Conservation (phyloP, 495 filamentous ascomycete species). For the Pyrenopolyporus hunteri region DNA sequence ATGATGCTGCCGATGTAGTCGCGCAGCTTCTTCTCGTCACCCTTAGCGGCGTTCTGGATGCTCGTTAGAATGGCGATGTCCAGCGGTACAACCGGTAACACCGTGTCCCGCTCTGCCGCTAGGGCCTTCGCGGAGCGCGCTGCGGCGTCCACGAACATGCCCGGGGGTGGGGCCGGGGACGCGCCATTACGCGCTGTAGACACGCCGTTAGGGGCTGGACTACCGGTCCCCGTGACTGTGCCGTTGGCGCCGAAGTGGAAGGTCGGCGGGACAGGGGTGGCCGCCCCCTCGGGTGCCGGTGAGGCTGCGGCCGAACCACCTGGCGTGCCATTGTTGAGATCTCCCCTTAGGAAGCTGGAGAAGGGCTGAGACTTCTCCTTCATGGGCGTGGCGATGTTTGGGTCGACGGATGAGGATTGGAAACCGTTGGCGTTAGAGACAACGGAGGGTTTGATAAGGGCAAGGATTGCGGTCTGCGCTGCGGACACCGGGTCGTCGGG, state of each 20-base stretch:
- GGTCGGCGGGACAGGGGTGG: conserved; percentile 67
- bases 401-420: conserved; percentile 38
- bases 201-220: conserved; percentile 49
- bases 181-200: conserved; percentile 50
- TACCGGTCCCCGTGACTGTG: conserved; percentile 50
- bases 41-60: conserved; percentile 83
- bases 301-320: conserved; percentile 85
- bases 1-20: conserved; percentile 95
- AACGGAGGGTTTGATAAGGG: conserved; percentile 67
- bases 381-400: conserved; percentile 56
- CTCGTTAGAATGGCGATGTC: conserved; percentile 88
- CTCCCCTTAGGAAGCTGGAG: conserved; percentile 62
- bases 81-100: conserved; percentile 80
- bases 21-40: conserved; percentile 88
- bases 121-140: conserved; percentile 57
- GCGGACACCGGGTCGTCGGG: conserved; percentile 87
- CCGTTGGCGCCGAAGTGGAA: conserved; percentile 57
- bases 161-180: conserved; percentile 52
- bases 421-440: conserved; percentile 47
- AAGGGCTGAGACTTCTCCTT: conserved; percentile 60
- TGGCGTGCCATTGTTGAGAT: conserved; percentile 69
- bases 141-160: conserved; percentile 44
- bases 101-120: conserved; percentile 75
- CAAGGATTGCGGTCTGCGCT: conserved; percentile 81
- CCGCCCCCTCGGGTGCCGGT: conserved; percentile 77